Conservation (phyloP, 2,329 filamentous ascomycete genomes). For the Cyphellophora attinorum region DNA sequence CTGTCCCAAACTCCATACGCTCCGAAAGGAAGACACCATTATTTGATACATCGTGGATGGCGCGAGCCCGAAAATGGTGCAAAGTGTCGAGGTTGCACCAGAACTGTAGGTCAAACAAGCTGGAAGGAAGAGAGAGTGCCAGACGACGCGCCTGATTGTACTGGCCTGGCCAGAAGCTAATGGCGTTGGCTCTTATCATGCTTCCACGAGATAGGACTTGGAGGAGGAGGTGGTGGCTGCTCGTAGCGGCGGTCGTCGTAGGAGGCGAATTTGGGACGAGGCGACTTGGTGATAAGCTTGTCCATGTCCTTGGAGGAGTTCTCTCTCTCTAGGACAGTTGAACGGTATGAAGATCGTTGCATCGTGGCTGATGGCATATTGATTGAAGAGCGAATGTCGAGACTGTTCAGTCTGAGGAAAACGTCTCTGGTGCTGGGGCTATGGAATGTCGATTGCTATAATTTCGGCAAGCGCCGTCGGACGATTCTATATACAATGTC, state of each 20-base stretch:
- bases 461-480: too few species aligned
- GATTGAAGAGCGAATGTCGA: background rate
- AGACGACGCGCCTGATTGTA: too few species aligned
- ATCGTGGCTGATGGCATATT: conserved; percentile 7
- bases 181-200: conserved; percentile 10
- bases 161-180: too few species aligned
- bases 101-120: too few species aligned
- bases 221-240: conserved; percentile 15
- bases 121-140: too few species aligned
- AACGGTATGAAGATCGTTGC: conserved; percentile 16
- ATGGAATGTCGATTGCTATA: too few species aligned
- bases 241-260: conserved; percentile 17
- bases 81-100: too few species aligned
- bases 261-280: conserved; percentile 23
- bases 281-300: conserved; percentile 28
- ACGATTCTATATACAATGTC: too few species aligned
- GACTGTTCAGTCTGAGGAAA: background rate
- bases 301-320: conserved; percentile 29
- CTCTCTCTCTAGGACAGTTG: conserved; percentile 16
- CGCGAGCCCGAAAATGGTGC: too few species aligned
- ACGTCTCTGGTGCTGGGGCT: background rate
- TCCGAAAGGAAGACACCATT: too few species aligned
- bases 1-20: too few species aligned
- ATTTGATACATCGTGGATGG: too few species aligned
- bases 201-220: conserved; percentile 16